Conservation (phyloP, 2,329 filamentous ascomycete genomes). For the Botrytis fabae region DNA sequence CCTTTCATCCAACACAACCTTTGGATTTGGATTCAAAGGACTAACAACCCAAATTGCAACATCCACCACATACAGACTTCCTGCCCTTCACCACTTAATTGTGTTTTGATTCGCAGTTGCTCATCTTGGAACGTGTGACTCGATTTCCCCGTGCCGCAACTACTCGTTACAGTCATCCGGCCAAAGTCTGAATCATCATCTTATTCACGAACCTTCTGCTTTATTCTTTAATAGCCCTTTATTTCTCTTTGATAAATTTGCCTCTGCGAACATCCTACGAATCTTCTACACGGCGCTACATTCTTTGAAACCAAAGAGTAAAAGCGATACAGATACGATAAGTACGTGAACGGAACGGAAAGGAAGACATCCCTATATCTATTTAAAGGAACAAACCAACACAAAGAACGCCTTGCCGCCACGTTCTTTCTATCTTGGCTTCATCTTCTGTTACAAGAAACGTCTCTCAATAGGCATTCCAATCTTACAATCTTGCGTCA, state of each 20-base stretch:
- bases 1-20: background rate
- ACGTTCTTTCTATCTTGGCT: background rate
- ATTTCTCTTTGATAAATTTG: background rate
- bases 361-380: slow-evolving; percentile 1
- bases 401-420: slow-evolving; percentile 18
- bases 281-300: background rate
- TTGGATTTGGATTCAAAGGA: background rate
- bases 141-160: slow-evolving; percentile 6
- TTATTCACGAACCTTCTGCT: background rate
- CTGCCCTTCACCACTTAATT: slow-evolving; percentile 19
- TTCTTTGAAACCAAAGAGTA: slow-evolving; percentile 1
- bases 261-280: slow-evolving; percentile 3
- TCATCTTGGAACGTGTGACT: slow-evolving; percentile 7
- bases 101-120: slow-evolving; percentile 15
- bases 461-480: background rate
- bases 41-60: background rate
- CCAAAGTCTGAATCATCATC: slow-evolving; percentile 17
- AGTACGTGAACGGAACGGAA: slow-evolving; percentile 12
- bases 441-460: background rate
- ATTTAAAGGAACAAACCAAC: background rate
- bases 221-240: background rate
- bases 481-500: background rate
- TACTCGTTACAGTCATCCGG: slow-evolving; percentile 15
- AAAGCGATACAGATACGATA: background rate
- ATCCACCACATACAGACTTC: background rate